These are phyloP conservation scores for Leccinum subtestaceum DNA, from an alignment of 768 basidiomycete genomes.

Conservation along the genomic window DNA sequence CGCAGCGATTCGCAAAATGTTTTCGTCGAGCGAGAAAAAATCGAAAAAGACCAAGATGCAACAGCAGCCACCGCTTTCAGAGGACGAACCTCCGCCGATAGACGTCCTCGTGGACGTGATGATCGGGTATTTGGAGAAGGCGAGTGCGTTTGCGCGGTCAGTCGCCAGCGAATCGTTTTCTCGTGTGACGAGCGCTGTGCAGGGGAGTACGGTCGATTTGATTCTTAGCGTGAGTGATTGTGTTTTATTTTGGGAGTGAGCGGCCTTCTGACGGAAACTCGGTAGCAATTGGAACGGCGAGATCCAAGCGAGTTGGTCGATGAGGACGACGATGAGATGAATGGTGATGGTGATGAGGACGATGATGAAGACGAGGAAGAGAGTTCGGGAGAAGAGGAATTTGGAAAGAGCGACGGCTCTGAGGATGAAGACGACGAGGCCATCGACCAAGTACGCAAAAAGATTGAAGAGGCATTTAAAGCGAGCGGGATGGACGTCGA, in stretches of 20 bases:
- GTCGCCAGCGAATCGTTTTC: constrained; percentile 80
- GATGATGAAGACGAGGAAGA: constrained; percentile 36
- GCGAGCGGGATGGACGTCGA: constrained; percentile 57
- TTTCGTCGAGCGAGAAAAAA: constrained; percentile 41
- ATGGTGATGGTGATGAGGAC: constrained; percentile 33
- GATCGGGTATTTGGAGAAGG: constrained; percentile 85
- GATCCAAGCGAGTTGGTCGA: constrained; percentile 53
- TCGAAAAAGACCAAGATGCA: constrained; percentile 34
- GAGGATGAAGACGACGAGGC: constrained; percentile 51
- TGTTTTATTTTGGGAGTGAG: neutral
- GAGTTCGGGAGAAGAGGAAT: constrained; percentile 31
- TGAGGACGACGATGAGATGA: constrained; percentile 45
- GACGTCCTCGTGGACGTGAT: constrained; percentile 87
- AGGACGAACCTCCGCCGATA: constrained; percentile 54
- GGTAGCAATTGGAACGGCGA: constrained; percentile 80
- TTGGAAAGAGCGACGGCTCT: constrained; percentile 36
- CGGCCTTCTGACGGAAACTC: constrained; percentile 1
- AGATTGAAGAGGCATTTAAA: constrained; percentile 62
- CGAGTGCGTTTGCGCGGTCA: constrained; percentile 74
- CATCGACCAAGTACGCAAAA: constrained; percentile 54
- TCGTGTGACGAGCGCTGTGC: constrained; percentile 62
- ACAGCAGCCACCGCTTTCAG: constrained; percentile 1
- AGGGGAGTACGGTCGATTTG: constrained; percentile 71
- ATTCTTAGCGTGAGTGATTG: constrained; percentile 67
- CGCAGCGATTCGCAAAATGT: constrained; percentile 57